phyloP scores from a whole-genome alignment of 257 asterid genomes.

The Solanum lycopersicoides region DNA sequence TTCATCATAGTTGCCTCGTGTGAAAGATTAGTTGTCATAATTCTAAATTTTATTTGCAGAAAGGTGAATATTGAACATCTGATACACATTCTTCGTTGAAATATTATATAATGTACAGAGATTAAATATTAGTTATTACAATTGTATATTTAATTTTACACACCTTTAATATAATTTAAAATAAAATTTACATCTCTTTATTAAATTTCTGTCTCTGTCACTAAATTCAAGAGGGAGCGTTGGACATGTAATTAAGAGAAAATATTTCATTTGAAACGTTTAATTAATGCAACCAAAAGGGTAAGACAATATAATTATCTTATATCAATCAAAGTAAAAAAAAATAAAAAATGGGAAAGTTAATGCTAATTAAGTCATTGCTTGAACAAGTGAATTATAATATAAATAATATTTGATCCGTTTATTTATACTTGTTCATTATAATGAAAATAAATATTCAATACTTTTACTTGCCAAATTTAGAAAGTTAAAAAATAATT shows the following conservation, averaged over 20 bases:
- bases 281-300: not conserved
- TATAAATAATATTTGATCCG: no score
- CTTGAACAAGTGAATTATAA: not conserved
- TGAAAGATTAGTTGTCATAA: not conserved
- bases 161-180: no score
- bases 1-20: not conserved
- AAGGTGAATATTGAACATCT: not conserved
- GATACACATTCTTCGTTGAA: not conserved
- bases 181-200: accelerated
- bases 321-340: not conserved
- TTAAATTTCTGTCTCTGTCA: not conserved
- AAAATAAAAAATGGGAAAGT: not conserved
- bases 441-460: no score
- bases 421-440: no score
- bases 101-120: accelerated
- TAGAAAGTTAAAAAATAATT: no score
- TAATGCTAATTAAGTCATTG: not conserved
- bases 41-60: not conserved
- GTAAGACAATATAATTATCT: not conserved
- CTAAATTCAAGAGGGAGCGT: not conserved
- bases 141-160: not conserved
- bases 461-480: no score
- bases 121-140: accelerated
- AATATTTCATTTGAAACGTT: not conserved
- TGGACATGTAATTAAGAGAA: not conserved